phyloP scores from a whole-genome alignment of 2,329 filamentous ascomycete genomes.

The Ilyonectria destructans region DNA sequence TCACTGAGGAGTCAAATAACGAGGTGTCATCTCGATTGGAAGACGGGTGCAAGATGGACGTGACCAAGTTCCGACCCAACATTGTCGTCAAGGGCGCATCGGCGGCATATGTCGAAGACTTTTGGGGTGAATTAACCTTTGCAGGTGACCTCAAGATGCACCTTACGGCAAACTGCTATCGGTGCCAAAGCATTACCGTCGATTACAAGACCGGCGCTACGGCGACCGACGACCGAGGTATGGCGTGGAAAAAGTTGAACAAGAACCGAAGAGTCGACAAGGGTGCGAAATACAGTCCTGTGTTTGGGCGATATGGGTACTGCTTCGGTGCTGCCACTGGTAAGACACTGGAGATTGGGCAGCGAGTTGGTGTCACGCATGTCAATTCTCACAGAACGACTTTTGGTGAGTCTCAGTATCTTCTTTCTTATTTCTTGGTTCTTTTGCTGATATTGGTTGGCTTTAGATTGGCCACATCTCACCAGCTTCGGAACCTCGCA shows the following conservation, averaged over 20 bases:
- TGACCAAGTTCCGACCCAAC: conserved; percentile 47
- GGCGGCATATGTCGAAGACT: conserved; percentile 39
- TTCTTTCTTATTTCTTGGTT: fast-evolving
- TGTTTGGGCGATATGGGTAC: conserved; percentile 46
- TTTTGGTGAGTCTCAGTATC: conserved; percentile 34
- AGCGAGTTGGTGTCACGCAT: conserved; percentile 33
- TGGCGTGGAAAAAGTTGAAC: conserved; percentile 47
- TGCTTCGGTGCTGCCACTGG: conserved; percentile 37
- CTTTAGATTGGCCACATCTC: conserved; percentile 41
- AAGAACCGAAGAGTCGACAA: conserved; percentile 45
- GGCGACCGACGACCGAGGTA: conserved; percentile 39
- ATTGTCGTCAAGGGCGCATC: conserved; percentile 44
- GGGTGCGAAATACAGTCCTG: conserved; percentile 45
- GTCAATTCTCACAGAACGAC: conserved; percentile 38
- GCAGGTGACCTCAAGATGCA: conserved; percentile 37
- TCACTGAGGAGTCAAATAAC: conserved; percentile 46
- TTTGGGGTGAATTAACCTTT: conserved; percentile 43
- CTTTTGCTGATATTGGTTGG: background rate
- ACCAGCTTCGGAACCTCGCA: conserved; percentile 36
- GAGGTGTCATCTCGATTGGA: conserved; percentile 37
- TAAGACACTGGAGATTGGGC: conserved; percentile 27
- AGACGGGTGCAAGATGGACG: conserved; percentile 37
- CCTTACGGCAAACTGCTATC: conserved; percentile 43
- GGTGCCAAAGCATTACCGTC: conserved; percentile 47
- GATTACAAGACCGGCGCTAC: conserved; percentile 44